Evolutionary conservation across 257 asterid species (phyloP), one percentile per base, ranked within the genome.

Genomic region (Lavandula angustifolia): DNA sequence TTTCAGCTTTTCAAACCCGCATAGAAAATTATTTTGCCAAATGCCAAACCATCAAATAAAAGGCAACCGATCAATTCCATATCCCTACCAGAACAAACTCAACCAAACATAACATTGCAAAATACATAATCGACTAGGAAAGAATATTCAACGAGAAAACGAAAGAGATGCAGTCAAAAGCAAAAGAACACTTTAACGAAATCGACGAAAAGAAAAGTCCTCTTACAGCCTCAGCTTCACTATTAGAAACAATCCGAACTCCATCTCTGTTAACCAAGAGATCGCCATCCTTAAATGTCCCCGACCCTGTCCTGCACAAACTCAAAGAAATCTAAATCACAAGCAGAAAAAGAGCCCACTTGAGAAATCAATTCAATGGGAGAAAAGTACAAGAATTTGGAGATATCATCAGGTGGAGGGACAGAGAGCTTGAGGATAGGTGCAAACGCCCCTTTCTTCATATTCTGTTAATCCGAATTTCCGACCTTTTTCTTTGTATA

Each of bases 201-300:
- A 33, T 41, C 40, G 1, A 66, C 2, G 50, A 46, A 32, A 7
- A 14, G 3, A 5, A 3, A 56, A 35, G 27, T 16, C 42, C 49
- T 32, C 86, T 46, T 80, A 94, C 99, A 68, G 86, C 74, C 75
- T 84, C 95, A 63, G 78, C 82, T 86, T 86, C 87, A 69, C 66
- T 73, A 51, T 85, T 80, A 11, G 98, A 79, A 33, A 88, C 92
- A 71, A 94, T 76, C 65, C 98, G 85, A 72, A 94, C 95, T 8
- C 99, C 98, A 58, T 94, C 89, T 70, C 83, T 79, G 76, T 90
- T 94, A 68, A 94, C 99, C 80, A 90, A 79, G 69, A 94, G 90
- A 83, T 94, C 98, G 16, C 97, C 99, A 82, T 87, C 91, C 88
- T 79, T 94, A 66, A 94, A 94, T 33, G 99, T 94, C 62, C 99